A percentile compares a stretch with the other conserved stretches of the same genome.
These are phyloP conservation scores for Raphanus hybrid DNA, from an alignment of 441 rosid genomes.

Conservation along the genomic window DNA sequence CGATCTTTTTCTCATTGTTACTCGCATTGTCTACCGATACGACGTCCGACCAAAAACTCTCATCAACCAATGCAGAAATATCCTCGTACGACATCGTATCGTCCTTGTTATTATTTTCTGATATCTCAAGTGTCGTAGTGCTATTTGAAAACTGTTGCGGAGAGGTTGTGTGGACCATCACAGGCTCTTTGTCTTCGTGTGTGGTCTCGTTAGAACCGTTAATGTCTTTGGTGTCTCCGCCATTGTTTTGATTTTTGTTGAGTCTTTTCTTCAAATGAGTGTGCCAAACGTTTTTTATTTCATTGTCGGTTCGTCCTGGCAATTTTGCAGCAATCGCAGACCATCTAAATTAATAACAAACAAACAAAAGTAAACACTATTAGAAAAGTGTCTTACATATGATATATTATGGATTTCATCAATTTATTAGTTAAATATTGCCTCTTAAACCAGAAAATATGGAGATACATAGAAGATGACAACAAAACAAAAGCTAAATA, in stretches of 20 bases:
- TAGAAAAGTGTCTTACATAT: neutral
- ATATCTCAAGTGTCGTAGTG: constrained; percentile 5
- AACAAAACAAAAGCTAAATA: constrained; percentile 19
- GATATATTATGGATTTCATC: constrained; percentile 18
- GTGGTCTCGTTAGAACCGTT: constrained; percentile 19
- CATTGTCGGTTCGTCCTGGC: constrained; percentile 58
- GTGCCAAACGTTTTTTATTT: constrained; percentile 57
- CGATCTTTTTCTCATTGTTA: constrained; percentile 5
- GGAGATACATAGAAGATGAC: constrained; percentile 30
- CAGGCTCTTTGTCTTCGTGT: constrained; percentile 17
- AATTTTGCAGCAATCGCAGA: constrained; percentile 52
- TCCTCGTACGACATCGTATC: constrained; percentile 27
- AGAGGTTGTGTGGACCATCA: constrained; percentile 4
- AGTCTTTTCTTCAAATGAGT: constrained; percentile 54
- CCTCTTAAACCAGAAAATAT: constrained; percentile 13
- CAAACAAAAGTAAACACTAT: constrained; percentile 29
- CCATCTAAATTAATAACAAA: constrained; percentile 43
- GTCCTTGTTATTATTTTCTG: constrained; percentile 9
- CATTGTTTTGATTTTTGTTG: constrained; percentile 27
- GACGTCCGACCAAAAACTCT: constrained; percentile 46
- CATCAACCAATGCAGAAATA: constrained; percentile 31
- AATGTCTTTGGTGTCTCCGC: constrained; percentile 37
- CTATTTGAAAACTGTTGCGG: constrained; percentile 10
- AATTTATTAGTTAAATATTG: constrained; percentile 21
- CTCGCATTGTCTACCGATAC: constrained; percentile 29